A percentile compares a stretch with the other conserved stretches of the same genome.
Evolutionary conservation across 2,329 filamentous ascomycete genomes (phyloP).

Genomic region (Verticillium klebahnii): DNA sequence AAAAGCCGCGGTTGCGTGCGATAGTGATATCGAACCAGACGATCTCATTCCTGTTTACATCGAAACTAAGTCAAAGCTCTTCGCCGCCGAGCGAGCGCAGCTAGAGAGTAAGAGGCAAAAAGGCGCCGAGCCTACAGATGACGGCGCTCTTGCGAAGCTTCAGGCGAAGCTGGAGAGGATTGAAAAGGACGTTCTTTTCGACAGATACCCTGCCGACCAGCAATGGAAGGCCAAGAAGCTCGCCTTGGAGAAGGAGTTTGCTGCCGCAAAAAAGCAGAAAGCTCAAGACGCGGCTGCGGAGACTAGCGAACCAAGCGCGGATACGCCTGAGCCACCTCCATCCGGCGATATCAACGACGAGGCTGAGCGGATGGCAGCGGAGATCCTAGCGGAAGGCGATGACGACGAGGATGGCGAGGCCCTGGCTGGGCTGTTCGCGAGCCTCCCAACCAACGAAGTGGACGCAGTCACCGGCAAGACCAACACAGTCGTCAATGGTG

Average conservation of each 20-base stretch:
- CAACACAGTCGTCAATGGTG: constrained; percentile 47
- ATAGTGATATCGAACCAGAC: constrained; percentile 71
- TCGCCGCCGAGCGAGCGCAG: constrained; percentile 48
- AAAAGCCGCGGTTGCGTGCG: constrained; percentile 46
- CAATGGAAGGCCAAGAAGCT: constrained; percentile 59
- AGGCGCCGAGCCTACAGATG: constrained; percentile 31
- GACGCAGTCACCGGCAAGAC: constrained; percentile 55
- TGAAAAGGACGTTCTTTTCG: constrained; percentile 73
- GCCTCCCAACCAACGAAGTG: constrained; percentile 55
- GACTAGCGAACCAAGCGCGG: neutral
- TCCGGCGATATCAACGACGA: constrained; percentile 48
- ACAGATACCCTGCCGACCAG: constrained; percentile 59
- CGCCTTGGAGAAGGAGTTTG: constrained; percentile 57
- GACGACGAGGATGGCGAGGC: constrained; percentile 51
- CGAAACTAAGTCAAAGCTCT: constrained; percentile 65
- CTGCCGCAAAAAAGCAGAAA: constrained; percentile 39
- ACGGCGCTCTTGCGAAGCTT: constrained; percentile 58
- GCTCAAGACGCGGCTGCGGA: constrained; percentile 25
- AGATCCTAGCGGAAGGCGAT: constrained; percentile 50
- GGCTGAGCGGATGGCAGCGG: constrained; percentile 54
- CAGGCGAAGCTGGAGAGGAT: constrained; percentile 72
- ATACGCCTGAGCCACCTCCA: neutral
- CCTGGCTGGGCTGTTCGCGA: constrained; percentile 53
- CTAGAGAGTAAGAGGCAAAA: constrained; percentile 38
- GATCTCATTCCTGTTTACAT: constrained; percentile 73